phyloP scores from a whole-genome alignment of 2,329 filamentous ascomycete species.

The Neoscytalidium dimidiatum region DNA sequence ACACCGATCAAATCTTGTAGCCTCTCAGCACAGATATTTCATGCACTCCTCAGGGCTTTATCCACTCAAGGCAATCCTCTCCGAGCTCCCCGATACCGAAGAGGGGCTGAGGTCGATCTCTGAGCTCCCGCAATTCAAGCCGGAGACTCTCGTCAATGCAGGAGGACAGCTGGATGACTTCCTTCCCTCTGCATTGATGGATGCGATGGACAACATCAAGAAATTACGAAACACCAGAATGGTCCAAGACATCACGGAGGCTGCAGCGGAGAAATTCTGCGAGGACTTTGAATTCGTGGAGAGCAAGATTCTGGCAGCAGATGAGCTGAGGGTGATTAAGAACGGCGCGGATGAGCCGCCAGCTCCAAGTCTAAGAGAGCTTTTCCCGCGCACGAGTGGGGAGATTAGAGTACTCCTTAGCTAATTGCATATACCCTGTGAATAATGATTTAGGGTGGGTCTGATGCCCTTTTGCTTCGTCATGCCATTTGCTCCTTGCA shows the following conservation, averaged over 20 bases:
- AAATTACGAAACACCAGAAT: conserved; percentile 71
- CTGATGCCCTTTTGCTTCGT: not conserved
- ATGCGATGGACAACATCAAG: conserved; percentile 80
- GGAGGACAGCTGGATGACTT: conserved; percentile 86
- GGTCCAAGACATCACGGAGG: conserved; percentile 75
- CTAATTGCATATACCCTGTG: conserved; percentile 34
- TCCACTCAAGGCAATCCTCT: conserved; percentile 61
- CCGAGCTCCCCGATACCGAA: conserved; percentile 42
- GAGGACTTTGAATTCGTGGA: conserved; percentile 77
- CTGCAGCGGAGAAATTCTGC: conserved; percentile 82
- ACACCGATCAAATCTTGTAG: conserved; percentile 60
- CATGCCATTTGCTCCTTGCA: not conserved
- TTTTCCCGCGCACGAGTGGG: conserved; percentile 65
- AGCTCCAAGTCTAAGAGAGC: conserved; percentile 49
- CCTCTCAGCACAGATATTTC: conserved; percentile 73
- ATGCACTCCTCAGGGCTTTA: conserved; percentile 73
- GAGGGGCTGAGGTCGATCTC: conserved; percentile 59
- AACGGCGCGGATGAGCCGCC: conserved; percentile 41
- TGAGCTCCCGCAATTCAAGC: conserved; percentile 59
- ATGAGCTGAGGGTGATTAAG: conserved; percentile 49
- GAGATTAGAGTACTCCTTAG: conserved; percentile 66
- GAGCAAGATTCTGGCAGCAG: conserved; percentile 59
- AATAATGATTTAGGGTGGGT: not conserved
- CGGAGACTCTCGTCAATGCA: conserved; percentile 61
- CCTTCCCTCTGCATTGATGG: conserved; percentile 87